phyloP scores from a whole-genome alignment of 352 stramenopile genomes.

The Phytophthora pistaciae region DNA sequence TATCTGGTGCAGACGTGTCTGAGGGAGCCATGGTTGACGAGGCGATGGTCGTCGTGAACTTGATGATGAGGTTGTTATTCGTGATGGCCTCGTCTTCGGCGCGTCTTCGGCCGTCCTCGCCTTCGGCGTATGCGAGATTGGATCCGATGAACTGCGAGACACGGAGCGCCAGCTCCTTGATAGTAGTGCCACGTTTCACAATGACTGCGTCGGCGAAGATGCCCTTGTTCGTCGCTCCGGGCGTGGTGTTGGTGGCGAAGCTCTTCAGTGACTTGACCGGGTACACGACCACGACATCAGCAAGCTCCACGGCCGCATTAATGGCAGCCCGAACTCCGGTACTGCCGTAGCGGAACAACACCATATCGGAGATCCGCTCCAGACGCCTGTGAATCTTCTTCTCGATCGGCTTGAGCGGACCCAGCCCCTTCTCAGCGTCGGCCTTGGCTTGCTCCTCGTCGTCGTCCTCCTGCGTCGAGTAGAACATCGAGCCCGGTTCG shows the following conservation, averaged over 20 bases:
- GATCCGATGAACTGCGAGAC: conserved; percentile 75
- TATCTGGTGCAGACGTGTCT: conserved; percentile 23
- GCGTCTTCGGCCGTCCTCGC: conserved; percentile 78
- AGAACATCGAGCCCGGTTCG: conserved; percentile 89
- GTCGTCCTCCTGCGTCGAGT: conserved; percentile 75
- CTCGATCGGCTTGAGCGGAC: conserved; percentile 71
- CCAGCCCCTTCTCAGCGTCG: conserved; percentile 33
- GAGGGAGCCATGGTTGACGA: conserved; percentile 28
- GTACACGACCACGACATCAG: conserved; percentile 86
- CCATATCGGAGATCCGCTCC: conserved; percentile 91
- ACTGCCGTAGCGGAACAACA: conserved; percentile 90
- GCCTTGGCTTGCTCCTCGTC: conserved; percentile 44
- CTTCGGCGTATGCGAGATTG: conserved; percentile 86
- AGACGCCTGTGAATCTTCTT: conserved; percentile 85
- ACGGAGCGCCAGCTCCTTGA: conserved; percentile 78
- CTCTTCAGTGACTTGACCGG: conserved; percentile 90
- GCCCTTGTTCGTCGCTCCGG: conserved; percentile 53
- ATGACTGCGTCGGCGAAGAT: conserved; percentile 85
- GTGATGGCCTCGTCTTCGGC: conserved; percentile 79
- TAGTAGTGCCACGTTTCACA: conserved; percentile 74
- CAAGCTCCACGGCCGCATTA: conserved; percentile 86
- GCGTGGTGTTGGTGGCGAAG: conserved; percentile 71
- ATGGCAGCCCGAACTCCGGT: conserved; percentile 88
- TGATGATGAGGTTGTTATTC: conserved; percentile 73
- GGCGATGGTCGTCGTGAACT: conserved; percentile 76